phyloP scores from a whole-genome alignment of 108 stramenopile genomes.

The Epithemia pelagica region DNA sequence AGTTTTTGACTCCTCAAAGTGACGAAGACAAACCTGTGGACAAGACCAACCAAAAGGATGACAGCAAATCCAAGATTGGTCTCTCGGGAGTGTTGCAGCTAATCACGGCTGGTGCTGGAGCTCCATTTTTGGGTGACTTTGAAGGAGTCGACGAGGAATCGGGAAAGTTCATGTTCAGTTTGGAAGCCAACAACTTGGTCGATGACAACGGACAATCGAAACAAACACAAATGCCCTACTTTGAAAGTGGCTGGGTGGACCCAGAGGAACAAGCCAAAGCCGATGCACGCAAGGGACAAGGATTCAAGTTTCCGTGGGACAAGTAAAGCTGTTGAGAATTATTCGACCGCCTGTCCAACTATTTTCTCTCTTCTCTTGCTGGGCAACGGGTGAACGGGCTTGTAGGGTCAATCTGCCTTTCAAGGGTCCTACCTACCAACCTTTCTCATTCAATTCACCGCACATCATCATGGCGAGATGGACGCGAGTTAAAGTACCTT shows the following conservation, averaged over 20 bases:
- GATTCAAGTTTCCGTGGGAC: slow-evolving; percentile 57
- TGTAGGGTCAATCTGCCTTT: no score
- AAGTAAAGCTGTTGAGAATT: slow-evolving; percentile 11
- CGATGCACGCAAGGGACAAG: slow-evolving; percentile 26
- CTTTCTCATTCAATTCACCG: no score
- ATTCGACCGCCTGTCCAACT: no score
- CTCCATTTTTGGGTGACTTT: slow-evolving; percentile 78
- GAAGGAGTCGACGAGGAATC: slow-evolving; percentile 79
- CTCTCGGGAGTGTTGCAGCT: slow-evolving; percentile 57
- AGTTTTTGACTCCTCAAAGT: slow-evolving; percentile 25
- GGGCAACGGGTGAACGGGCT: no score
- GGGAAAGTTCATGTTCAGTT: slow-evolving; percentile 77
- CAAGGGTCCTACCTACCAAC: no score
- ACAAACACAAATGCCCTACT: slow-evolving; percentile 83
- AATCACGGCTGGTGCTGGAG: slow-evolving; percentile 74
- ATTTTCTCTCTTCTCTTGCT: no score
- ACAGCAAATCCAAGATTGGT: slow-evolving; percentile 45
- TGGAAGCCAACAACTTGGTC: slow-evolving; percentile 84
- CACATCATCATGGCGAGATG: no score
- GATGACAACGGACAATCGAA: slow-evolving; percentile 77
- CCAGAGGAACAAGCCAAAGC: slow-evolving; percentile 55
- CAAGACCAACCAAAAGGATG: neutral
- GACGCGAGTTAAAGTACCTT: no score
- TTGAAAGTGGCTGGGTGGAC: slow-evolving; percentile 82
- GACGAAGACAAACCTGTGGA: slow-evolving; percentile 10